Conservation (phyloP, 805 yeast species). For the Kodamaea hsintzibuensis region DNA sequence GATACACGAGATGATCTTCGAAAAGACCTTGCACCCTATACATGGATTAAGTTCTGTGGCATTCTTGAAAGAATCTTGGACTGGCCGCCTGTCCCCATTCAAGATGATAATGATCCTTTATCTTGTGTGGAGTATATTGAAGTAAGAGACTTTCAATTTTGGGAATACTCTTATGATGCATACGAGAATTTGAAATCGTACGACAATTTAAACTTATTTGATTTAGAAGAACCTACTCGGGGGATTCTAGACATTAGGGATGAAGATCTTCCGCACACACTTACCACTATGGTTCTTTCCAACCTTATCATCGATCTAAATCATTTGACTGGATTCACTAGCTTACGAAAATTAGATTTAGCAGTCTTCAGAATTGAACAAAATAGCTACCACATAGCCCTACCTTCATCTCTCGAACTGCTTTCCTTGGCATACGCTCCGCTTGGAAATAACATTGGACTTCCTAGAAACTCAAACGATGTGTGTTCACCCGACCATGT, state of each 20-base stretch:
- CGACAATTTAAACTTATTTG: too few species aligned
- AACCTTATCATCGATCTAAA: neutral
- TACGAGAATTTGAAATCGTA: too few species aligned
- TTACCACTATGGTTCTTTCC: neutral
- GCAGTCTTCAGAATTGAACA: neutral
- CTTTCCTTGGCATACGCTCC: neutral
- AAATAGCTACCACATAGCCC: neutral
- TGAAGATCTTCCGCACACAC: neutral
- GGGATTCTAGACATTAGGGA: too few species aligned
- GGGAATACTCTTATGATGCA: too few species aligned
- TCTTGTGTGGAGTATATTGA: neutral
- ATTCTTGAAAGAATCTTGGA: neutral
- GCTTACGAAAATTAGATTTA: neutral
- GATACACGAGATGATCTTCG: neutral
- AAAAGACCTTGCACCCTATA: neutral
- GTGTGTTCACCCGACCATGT: neutral
- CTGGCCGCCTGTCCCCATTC: neutral
- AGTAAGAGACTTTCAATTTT: too few species aligned
- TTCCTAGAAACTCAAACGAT: neutral
- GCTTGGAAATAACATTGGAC: neutral
- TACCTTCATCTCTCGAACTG: neutral
- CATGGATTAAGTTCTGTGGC: neutral
- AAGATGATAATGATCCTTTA: neutral
- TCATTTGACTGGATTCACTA: neutral
- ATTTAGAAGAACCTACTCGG: too few species aligned